Base-by-base conservation (phyloP, 2,329 filamentous ascomycete species). In the Clonostachys rhizophaga region DNA sequence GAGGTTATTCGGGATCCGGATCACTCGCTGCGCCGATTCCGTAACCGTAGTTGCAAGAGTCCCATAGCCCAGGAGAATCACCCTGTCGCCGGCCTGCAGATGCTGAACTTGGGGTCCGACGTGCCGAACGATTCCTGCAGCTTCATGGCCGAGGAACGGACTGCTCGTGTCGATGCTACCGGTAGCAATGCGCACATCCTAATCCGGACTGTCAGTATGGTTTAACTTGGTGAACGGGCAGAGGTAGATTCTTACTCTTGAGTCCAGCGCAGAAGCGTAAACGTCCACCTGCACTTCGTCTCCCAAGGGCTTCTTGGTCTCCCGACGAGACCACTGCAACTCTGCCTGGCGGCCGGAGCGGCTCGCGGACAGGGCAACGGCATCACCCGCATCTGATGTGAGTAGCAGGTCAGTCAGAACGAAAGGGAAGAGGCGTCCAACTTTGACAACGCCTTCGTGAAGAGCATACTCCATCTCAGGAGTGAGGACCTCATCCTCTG, bases 1-100 rank as follows among this genome's bases (percentile, higher is more conserved):
- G 5, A 49, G 30, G 11, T 40, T 42, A 6, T 57, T 54, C 0
- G 65, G 64, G 6, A 72, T 66, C 6, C 56, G 1, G 14, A 33
- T 24, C 7, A 42, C 40, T 42, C 20, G 40, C 13, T 39, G 36
- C 8, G 36, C 36, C 36, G 36, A 39, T 39, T 39, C 36, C 36
- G 36, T 39, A n/a, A 39, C 36, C 36, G 36, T 39, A 4, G 36
- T 39, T 39, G 36, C 36, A 18, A 39, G 36, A 39, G 36, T 39
- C 36, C 36, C 36, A 11, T 39, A 12, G 4, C 36, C 36, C 14
- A 39, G 36, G 36, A 39, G 36, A 18, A 39, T 39, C 36, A 44
- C 43, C 16, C 43, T 18, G 18, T 44, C 43, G 12, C 63, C 65
- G 17, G 41, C 39, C 17, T 42, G 20, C 16, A 51, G 18, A 20